These are phyloP conservation scores for Eucalyptus erythrocorys DNA, from an alignment of 345 rosid species.

Conservation along the genomic window DNA sequence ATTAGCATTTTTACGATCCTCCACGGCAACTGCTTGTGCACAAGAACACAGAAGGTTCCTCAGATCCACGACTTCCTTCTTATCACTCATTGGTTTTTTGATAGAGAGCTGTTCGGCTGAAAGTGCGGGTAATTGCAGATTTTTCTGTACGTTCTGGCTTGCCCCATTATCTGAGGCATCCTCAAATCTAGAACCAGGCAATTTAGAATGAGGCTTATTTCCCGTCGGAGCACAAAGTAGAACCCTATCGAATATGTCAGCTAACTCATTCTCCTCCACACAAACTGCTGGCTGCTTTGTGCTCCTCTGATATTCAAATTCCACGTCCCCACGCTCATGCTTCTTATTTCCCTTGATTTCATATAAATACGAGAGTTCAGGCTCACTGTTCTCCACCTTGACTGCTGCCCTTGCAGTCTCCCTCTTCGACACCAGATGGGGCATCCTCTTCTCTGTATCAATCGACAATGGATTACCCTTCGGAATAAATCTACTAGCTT, in stretches of 20 bases:
- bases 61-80: conserved; percentile 23
- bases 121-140: neutral
- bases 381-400: neutral
- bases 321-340: conserved; percentile 13
- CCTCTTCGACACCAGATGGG: neutral
- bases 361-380: neutral
- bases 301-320: conserved; percentile 19
- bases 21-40: conserved; percentile 27
- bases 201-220: neutral
- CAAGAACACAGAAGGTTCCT: conserved; percentile 23
- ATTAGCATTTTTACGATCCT: conserved; percentile 18
- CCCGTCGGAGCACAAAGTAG: conserved; percentile 8
- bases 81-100: neutral
- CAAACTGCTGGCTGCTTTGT: conserved; percentile 19
- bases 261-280: conserved; percentile 21
- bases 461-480: conserved; percentile 3
- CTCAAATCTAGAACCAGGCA: neutral
- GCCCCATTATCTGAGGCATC: neutral
- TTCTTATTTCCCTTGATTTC: conserved; percentile 15
- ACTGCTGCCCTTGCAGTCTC: neutral
- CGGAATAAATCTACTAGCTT: conserved; percentile 38
- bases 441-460: conserved; percentile 5
- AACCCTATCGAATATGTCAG: conserved; percentile 24
- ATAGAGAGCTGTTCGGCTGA: conserved; percentile 1
- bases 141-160: neutral